Evolutionary conservation across 2,329 filamentous ascomycete genomes (phyloP).

Genomic region (Sclerotinia nivalis): DNA sequence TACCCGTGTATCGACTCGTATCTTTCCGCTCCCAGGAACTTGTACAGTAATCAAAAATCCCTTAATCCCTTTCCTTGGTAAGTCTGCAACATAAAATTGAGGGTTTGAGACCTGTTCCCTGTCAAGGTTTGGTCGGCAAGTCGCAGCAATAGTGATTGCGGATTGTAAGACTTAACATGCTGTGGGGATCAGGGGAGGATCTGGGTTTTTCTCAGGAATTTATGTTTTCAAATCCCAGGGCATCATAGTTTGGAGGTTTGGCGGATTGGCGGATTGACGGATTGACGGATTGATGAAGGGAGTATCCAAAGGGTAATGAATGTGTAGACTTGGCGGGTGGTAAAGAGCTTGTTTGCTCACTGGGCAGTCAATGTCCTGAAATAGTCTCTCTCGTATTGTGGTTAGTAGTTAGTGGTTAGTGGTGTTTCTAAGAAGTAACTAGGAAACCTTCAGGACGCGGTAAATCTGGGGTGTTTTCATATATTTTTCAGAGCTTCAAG

Average conservation of each 20-base stretch:
- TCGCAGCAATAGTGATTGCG: slow-evolving; percentile 26
- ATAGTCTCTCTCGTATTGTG: neutral
- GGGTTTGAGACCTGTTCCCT: slow-evolving; percentile 24
- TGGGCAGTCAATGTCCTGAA: neutral
- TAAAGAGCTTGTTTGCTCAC: neutral
- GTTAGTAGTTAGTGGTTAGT: too few species aligned
- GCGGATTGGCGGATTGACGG: neutral
- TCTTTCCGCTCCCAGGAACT: neutral
- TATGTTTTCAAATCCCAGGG: neutral
- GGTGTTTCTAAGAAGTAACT: neutral
- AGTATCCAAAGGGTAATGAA: neutral
- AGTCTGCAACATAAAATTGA: slow-evolving; percentile 10
- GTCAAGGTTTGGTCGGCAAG: slow-evolving; percentile 28
- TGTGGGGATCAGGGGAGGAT: slow-evolving; percentile 23
- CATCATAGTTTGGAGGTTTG: neutral
- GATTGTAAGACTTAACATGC: slow-evolving; percentile 27
- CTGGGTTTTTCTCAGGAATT: neutral
- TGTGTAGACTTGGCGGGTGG: too few species aligned
- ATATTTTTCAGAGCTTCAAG: neutral
- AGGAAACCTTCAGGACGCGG: neutral
- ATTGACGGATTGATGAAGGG: too few species aligned
- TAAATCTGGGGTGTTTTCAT: neutral
- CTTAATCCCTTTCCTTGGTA: slow-evolving; percentile 11
- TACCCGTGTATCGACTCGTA: neutral
- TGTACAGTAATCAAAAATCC: slow-evolving; percentile 4